Evolutionary conservation across 2,329 filamentous ascomycete species (phyloP).

Genomic region (Fulvia fulva): DNA sequence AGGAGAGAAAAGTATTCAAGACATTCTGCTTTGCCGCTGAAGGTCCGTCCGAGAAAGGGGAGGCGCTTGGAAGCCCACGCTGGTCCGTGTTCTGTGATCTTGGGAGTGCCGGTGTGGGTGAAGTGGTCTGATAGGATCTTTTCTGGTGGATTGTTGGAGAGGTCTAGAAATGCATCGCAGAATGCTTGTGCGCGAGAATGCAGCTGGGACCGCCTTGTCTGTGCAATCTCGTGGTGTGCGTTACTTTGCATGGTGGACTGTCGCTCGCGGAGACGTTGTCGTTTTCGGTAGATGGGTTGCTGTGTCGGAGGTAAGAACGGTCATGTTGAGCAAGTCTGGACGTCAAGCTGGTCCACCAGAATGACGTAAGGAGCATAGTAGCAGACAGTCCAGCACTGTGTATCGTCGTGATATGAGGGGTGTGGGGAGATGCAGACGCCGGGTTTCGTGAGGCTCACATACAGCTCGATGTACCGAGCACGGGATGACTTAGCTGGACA

Average conservation of each 20-base stretch:
- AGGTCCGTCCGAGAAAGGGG: slow-evolving; percentile 3
- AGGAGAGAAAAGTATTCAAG: slow-evolving; percentile 1
- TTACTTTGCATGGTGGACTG: not conserved
- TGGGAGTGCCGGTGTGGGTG: not conserved
- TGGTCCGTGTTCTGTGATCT: slow-evolving; percentile 5
- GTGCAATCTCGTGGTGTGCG: not conserved
- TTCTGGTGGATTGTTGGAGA: not conserved
- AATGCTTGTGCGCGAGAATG: slow-evolving; percentile 1
- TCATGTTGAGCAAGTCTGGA: not conserved
- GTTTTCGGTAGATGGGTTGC: not conserved
- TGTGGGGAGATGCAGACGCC: not conserved
- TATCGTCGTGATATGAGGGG: not conserved
- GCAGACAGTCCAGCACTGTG: not conserved
- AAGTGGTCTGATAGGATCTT: slow-evolving; percentile 6
- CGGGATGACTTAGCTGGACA: not conserved
- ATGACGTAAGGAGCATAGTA: not conserved
- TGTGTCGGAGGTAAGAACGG: not conserved
- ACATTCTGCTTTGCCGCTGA: not conserved
- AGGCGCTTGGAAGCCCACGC: slow-evolving; percentile 3
- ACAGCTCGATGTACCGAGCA: not conserved
- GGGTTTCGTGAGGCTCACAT: not conserved
- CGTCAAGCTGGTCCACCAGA: not conserved
- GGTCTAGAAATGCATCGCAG: slow-evolving; percentile 3
- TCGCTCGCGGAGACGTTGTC: not conserved
- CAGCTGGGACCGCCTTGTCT: not conserved